A percentile compares a stretch with the other conserved stretches of the same genome.
Evolutionary conservation across 441 rosid genomes (phyloP).

Genomic region (Raphanus hybrid): DNA sequence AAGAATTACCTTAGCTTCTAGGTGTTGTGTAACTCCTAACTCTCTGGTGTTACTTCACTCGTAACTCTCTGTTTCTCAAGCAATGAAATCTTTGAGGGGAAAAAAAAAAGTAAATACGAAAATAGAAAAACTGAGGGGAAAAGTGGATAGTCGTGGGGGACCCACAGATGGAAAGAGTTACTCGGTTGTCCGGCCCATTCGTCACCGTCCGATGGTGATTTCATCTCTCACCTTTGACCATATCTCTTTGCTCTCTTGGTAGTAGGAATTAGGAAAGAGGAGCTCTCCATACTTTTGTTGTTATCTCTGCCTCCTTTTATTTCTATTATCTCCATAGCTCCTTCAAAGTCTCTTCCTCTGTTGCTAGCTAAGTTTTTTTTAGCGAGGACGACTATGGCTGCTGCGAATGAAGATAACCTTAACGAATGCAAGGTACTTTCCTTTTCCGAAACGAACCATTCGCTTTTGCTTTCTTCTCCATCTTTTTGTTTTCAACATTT

Average conservation of each 20-base stretch:
- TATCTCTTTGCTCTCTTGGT: conserved; percentile 23
- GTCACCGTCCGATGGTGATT: conserved; percentile 33
- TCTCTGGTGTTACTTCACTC: too few relatives aligned
- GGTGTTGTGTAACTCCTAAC: too few relatives aligned
- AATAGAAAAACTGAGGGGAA: not conserved
- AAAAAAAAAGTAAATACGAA: not conserved
- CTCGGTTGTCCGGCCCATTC: conserved; percentile 50
- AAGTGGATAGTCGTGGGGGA: conserved; percentile 32
- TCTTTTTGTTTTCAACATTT: not conserved
- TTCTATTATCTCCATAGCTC: conserved; percentile 24
- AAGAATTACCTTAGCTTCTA: too few relatives aligned
- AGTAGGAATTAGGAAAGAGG: not conserved
- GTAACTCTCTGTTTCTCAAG: too few relatives aligned
- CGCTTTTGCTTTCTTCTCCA: not conserved
- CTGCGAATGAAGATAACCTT: conserved; percentile 79
- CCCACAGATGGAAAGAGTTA: conserved; percentile 53
- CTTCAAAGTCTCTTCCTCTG: conserved; percentile 23
- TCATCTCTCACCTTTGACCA: conserved; percentile 23
- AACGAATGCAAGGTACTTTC: conserved; percentile 75
- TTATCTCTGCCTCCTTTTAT: conserved; percentile 17
- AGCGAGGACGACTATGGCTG: conserved; percentile 61
- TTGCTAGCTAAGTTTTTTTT: not conserved
- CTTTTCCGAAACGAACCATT: not conserved
- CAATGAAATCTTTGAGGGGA: too few relatives aligned
- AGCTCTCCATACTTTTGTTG: conserved; percentile 10